A percentile compares a stretch with the other conserved stretches of the same genome.
Conservation (phyloP, 805 yeast species). For the Candida bentonensis region DNA sequence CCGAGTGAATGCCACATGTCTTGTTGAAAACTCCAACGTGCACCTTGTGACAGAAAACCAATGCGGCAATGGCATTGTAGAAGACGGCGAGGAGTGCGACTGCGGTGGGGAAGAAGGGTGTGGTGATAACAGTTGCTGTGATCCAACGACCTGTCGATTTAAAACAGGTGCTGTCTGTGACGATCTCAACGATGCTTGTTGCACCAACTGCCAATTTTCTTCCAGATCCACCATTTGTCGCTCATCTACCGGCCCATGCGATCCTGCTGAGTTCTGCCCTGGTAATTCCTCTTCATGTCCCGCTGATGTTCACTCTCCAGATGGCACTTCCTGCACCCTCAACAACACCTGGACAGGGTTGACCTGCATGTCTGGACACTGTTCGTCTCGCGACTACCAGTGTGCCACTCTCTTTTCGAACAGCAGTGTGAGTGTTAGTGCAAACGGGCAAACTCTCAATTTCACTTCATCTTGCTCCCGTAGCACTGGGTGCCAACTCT, state of each 20-base stretch:
- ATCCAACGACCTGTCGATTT: conserved; percentile 21
- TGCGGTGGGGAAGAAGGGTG: conserved; percentile 25
- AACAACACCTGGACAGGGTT: conserved; percentile 7
- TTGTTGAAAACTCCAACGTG: conserved; percentile 18
- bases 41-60: conserved; percentile 18
- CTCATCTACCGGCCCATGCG: conserved; percentile 21
- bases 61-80: conserved; percentile 27
- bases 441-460: conserved; percentile 13
- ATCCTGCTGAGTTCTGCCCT: conserved; percentile 21
- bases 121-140: conserved; percentile 18
- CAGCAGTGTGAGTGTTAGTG: conserved; percentile 6
- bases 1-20: conserved; percentile 8
- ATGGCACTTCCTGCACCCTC: conserved; percentile 17
- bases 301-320: conserved; percentile 11
- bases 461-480: conserved; percentile 18
- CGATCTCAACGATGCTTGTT: conserved; percentile 21
- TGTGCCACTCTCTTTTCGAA: conserved; percentile 18
- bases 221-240: conserved; percentile 18
- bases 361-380: conserved; percentile 21
- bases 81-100: conserved; percentile 26
- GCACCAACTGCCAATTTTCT: conserved; percentile 19
- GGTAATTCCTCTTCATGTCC: conserved; percentile 23
- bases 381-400: conserved; percentile 24
- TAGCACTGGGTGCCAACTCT: conserved; percentile 16
- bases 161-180: conserved; percentile 18